These are phyloP conservation scores for Alternaria triticimaculans DNA, from an alignment of 2,329 filamentous ascomycete species.

Conservation along the genomic window DNA sequence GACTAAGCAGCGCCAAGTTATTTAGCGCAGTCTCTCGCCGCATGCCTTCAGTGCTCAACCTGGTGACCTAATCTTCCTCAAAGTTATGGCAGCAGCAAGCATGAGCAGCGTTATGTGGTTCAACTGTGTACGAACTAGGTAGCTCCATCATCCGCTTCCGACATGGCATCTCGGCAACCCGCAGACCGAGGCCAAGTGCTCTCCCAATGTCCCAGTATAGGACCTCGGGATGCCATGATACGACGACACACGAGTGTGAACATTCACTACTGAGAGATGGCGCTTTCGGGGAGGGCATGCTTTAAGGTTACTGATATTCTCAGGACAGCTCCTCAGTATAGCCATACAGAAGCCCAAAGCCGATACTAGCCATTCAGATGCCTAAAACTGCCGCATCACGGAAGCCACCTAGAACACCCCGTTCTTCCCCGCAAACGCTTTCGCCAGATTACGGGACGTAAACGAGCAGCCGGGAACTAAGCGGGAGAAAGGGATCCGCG, in stretches of 20 bases:
- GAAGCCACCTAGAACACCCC: background rate
- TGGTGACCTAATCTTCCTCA: background rate
- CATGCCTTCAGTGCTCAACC: background rate
- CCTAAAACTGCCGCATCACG: background rate
- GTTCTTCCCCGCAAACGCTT: conserved; percentile 3
- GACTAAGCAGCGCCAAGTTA: conserved; percentile 17
- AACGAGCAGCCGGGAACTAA: conserved; percentile 1
- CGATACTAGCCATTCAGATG: conserved; percentile 1
- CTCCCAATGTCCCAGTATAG: background rate
- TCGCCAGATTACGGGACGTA: conserved; percentile 4
- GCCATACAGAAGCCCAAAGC: background rate
- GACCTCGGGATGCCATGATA: background rate
- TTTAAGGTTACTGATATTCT: background rate
- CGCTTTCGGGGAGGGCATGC: background rate
- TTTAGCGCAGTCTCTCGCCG: conserved; percentile 2
- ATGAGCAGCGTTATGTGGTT: background rate
- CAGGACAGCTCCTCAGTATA: background rate
- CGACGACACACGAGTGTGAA: background rate
- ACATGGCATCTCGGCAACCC: background rate
- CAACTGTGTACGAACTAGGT: too few species aligned
- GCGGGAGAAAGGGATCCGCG: conserved; percentile 3
- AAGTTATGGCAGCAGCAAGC: background rate
- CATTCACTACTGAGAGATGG: background rate
- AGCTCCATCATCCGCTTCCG: background rate
- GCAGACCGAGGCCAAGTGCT: background rate